Conservation (phyloP, 345 rosid species). For the Excoecaria cochinchinensis region DNA sequence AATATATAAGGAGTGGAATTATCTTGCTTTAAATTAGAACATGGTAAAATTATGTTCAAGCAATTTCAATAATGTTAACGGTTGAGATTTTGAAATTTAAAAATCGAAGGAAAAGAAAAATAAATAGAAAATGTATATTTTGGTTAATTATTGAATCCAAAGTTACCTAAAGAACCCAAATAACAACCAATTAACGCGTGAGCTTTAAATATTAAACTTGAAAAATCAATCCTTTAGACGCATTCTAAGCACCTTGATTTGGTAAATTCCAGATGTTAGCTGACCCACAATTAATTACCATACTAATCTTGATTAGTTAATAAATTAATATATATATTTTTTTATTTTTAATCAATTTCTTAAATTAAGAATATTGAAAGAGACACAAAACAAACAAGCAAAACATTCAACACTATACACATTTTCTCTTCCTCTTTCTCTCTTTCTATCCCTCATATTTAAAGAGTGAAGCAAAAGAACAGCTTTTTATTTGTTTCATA, state of each 20-base stretch:
- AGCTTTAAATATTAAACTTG: background rate
- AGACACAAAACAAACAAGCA: background rate
- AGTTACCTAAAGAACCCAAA: background rate
- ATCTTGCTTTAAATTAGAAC: no score
- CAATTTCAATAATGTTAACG: no score
- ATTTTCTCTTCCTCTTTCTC: background rate
- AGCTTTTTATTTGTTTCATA: no score
- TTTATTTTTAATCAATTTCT: background rate
- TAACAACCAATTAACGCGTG: background rate
- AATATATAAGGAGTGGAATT: no score
- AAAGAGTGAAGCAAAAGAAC: background rate
- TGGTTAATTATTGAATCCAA: background rate
- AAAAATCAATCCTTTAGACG: background rate
- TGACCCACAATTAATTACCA: background rate
- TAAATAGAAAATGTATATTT: background rate
- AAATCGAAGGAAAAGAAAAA: no score
- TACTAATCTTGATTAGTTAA: background rate
- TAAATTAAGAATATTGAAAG: background rate
- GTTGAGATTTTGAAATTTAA: no score
- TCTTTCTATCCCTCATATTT: background rate
- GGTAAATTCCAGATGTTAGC: conserved; percentile 1
- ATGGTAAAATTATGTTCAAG: no score
- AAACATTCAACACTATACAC: background rate
- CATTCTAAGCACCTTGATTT: background rate
- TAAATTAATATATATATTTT: background rate